These are phyloP conservation scores for Kurtzmaniella cleridarum DNA, from an alignment of 805 yeast genomes.

Conservation along the genomic window DNA sequence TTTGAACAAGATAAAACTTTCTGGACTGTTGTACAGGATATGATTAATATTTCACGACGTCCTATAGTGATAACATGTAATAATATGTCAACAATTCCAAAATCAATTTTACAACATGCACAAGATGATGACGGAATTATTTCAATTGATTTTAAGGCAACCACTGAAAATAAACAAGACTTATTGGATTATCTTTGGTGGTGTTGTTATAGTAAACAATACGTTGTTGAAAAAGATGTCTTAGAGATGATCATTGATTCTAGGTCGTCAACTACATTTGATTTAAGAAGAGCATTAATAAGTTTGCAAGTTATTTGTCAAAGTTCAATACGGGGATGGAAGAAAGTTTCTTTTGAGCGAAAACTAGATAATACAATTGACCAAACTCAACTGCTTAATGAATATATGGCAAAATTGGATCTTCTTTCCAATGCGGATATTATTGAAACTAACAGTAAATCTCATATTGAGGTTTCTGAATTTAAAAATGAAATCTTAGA, in stretches of 20 bases:
- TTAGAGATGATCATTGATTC: constrained; percentile 20
- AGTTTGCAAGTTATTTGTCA: constrained; percentile 39
- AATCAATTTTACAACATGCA: constrained; percentile 41
- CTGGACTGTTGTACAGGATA: constrained; percentile 66
- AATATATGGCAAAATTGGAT: constrained; percentile 14
- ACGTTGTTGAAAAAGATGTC: constrained; percentile 22
- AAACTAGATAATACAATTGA: background rate
- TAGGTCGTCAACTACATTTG: constrained; percentile 17
- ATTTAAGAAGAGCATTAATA: constrained; percentile 44
- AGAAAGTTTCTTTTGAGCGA: background rate
- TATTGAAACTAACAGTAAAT: constrained; percentile 17
- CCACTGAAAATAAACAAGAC: constrained; percentile 5
- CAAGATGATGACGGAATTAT: constrained; percentile 35
- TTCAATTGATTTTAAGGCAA: constrained; percentile 18
- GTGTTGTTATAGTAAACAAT: constrained; percentile 31
- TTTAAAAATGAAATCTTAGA: constrained; percentile 32
- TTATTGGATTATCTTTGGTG: constrained; percentile 37
- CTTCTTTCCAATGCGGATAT: constrained; percentile 24
- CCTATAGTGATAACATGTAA: constrained; percentile 69
- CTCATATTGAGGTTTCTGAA: constrained; percentile 21
- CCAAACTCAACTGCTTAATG: constrained; percentile 3
- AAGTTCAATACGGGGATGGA: background rate
- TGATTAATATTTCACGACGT: constrained; percentile 55
- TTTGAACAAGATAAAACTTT: constrained; percentile 75
- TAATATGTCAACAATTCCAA: constrained; percentile 44